Conservation (phyloP, 768 basidiomycete genomes). For the Aureoboletus auriporus region DNA sequence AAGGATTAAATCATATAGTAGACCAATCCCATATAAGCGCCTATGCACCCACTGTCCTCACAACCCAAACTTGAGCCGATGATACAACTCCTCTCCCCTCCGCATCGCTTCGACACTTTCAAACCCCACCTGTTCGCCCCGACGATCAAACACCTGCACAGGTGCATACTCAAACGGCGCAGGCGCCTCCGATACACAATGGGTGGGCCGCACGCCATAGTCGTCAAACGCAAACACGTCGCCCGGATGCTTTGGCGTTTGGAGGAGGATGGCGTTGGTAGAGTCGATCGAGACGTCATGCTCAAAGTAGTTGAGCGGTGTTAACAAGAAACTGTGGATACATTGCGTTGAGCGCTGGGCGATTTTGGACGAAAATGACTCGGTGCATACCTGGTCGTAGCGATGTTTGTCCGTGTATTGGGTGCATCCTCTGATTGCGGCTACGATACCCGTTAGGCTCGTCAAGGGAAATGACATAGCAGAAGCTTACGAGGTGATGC, state of each 20-base stretch:
- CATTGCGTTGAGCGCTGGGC: not conserved
- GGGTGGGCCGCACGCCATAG: conserved; percentile 43
- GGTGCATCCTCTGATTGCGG: conserved; percentile 65
- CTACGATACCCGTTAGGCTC: conserved; percentile 19
- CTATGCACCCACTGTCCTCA: conserved; percentile 1
- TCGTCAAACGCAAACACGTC: conserved; percentile 44
- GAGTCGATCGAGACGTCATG: conserved; percentile 58
- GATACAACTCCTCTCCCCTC: conserved; percentile 35
- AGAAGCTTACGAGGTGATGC: conserved; percentile 50
- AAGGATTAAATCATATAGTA: too few relatives aligned
- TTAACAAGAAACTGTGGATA: conserved; percentile 46
- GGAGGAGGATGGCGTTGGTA: conserved; percentile 47
- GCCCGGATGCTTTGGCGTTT: conserved; percentile 35
- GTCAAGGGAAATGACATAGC: not conserved
- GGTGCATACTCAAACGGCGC: conserved; percentile 38
- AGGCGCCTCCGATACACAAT: conserved; percentile 37
- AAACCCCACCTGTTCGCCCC: conserved; percentile 28
- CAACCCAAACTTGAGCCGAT: conserved; percentile 34
- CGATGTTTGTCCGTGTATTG: conserved; percentile 53
- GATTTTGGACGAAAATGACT: not conserved
- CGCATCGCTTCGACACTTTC: conserved; percentile 37
- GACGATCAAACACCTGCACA: conserved; percentile 31
- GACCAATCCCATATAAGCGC: too few relatives aligned
- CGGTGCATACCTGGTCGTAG: conserved; percentile 44
- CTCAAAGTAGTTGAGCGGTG: conserved; percentile 65